Evolutionary conservation across 768 basidiomycete genomes (phyloP), one percentile per base, ranked within the genome.

Genomic region (Mycena pura): DNA sequence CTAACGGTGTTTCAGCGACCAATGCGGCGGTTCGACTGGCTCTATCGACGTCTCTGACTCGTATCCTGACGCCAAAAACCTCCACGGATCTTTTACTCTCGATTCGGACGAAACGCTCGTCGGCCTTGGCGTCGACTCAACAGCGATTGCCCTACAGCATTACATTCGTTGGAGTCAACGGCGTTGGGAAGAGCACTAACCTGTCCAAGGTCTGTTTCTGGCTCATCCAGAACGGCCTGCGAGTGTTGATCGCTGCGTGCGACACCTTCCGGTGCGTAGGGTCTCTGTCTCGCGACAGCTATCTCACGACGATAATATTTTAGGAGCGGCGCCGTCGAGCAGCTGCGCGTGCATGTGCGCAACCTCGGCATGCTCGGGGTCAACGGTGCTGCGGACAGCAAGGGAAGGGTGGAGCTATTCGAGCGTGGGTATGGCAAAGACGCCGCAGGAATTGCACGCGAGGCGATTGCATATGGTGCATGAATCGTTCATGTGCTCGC

Each of bases 401-500:
- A 87, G 73, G 84, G 87, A 9, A 84, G 88, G 50, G 93, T 99
- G 32, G 97, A 99, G 77, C 79, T 99, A 45, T 99, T 91, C 71
- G 96, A 99, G 76, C 85, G 90, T 61, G 97, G 97, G 2, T 99
- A 99, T 73, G 97, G 97, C 3, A 99, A 98, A 77, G 97, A 99
- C 69, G 96, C 96, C n/a, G 96, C 97, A 24, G 93, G 92, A 8
- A 99, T 99, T 49, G 96, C 96, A 3, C 95, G 88, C 73, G 96
- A 99, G 72, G 96, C 97, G 24, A 93, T 99, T 54, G 77, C 84
- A 13, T 91, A 94, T 74, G 97, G 95, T 94, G 69, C 49, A 85
- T n/a, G n/a, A n/a, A n/a, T 72, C 8, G 19, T 34, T 15, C 22
- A 21, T 34, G 19, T 31, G 13, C 22, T 27, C 36, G 3, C 14